These are phyloP conservation scores for Agroathelia rolfsii DNA, from an alignment of 1,284 basidiomycete genomes.

Conservation along the genomic window DNA sequence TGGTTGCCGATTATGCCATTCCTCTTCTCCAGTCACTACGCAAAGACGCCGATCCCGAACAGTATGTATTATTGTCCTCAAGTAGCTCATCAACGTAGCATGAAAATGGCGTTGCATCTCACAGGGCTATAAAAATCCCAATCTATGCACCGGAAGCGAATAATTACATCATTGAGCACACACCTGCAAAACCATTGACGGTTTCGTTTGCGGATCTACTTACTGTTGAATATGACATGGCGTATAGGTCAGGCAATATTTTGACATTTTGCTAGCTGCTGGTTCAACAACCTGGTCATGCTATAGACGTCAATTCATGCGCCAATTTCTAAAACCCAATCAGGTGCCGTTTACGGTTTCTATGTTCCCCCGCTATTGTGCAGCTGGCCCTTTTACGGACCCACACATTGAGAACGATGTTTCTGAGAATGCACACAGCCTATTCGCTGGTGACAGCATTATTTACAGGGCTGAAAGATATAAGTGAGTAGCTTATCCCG, in stretches of 20 bases:
- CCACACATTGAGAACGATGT: slow-evolving; percentile 69
- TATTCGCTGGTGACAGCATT: slow-evolving; percentile 93
- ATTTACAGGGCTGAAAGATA: slow-evolving; percentile 97
- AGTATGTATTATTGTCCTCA: too few species aligned
- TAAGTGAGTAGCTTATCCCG: slow-evolving; percentile 82
- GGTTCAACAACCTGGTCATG: slow-evolving; percentile 42
- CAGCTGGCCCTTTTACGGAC: slow-evolving; percentile 84
- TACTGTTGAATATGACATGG: slow-evolving; percentile 92
- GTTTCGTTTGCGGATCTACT: slow-evolving; percentile 79
- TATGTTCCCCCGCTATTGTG: slow-evolving; percentile 90
- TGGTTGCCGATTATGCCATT: too few species aligned
- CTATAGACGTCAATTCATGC: slow-evolving; percentile 75
- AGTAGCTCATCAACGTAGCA: too few species aligned
- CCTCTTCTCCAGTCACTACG: too few species aligned
- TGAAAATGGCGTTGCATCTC: too few species aligned
- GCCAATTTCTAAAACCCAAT: slow-evolving; percentile 73
- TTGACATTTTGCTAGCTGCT: slow-evolving; percentile 19
- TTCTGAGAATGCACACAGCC: slow-evolving; percentile 78
- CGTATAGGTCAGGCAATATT: slow-evolving; percentile 50
- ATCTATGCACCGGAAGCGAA: slow-evolving; percentile 98
- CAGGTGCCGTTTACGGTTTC: slow-evolving; percentile 92
- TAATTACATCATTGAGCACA: slow-evolving; percentile 97
- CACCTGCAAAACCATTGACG: slow-evolving; percentile 90
- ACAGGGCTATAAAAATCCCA: too few species aligned
- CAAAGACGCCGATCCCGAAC: too few species aligned